Base-by-base conservation (phyloP, 1,139 yeast species). In the Debaryomycetaceae sp. region DNA sequence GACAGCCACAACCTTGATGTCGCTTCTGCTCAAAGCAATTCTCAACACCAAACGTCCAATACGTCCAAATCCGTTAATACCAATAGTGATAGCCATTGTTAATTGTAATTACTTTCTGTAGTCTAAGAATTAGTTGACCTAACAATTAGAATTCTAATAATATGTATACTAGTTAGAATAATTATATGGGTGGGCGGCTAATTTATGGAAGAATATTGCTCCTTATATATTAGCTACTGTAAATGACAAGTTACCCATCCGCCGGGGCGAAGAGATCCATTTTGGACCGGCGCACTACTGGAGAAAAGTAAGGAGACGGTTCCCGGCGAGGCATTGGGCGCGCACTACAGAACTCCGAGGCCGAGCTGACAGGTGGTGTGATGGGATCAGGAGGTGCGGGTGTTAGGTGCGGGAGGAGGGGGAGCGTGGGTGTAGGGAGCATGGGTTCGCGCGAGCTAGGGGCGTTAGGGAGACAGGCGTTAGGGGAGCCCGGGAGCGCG, bases 1-100 rank as follows among this genome's bases (percentile, higher is more conserved):
- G 78, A 85, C 74, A 60, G 90, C 91, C 51, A 85, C 88, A 57
- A 85, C 87, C 63, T 82, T 76, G 62, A 85, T 83, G 77, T 81
- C 87, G 57, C 77, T 72, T 80, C 87, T 80, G 55, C 63, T 58
- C 59, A 85, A 75, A 55, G 93, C 93, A 65, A 84, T 79, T 79
- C 95, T 83, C 66, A 85, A 76, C 57, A 86, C 95, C 65, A 85
- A 81, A 74, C 95, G 88, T 58, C 95, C 95, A 60, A 85, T 85
- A 73, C 95, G 83, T 61, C 95, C 95, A 84, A 85, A 85, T 65
- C 93, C 93, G 84, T 85, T 85, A 70, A 85, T 86, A 78, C 93
- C 93, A 69, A 85, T 75, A 51, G 65, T 71, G 60, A 76, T 63
- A 63, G 69, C 70, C 70, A 65, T 65, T 55, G 47, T 58, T 35